Evolutionary conservation across 768 basidiomycete genomes (phyloP).

Genomic region (Lentinus brumalis): DNA sequence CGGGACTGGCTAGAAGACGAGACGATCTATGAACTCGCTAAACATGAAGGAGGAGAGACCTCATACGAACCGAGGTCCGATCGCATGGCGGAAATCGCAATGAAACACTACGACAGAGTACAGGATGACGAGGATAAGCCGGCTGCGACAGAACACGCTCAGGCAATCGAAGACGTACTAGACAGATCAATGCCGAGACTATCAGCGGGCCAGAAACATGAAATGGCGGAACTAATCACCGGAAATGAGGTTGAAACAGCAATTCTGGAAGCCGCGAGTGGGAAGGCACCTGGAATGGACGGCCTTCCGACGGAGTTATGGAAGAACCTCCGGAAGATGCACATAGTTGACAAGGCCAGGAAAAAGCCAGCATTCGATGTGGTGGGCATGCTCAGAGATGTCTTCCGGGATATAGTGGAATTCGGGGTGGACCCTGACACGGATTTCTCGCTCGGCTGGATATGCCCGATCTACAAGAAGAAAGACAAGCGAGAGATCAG

Average conservation of each 20-base stretch:
- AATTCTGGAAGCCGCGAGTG: background rate
- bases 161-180: background rate
- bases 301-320: background rate
- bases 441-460: slow-evolving; percentile 33
- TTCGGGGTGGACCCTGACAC: background rate
- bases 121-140: background rate
- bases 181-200: background rate
- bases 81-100: background rate
- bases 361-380: background rate
- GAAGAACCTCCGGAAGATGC: background rate
- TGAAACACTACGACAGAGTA: background rate
- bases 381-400: background rate
- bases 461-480: slow-evolving; percentile 47
- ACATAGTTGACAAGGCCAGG: background rate
- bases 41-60: rapidly evolving
- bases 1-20: background rate
- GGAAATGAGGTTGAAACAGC: background rate
- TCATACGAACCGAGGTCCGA: background rate
- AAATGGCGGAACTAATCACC: background rate
- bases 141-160: background rate
- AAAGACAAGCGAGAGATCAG: slow-evolving; percentile 16
- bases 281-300: background rate
- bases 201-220: background rate
- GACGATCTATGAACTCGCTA: background rate
- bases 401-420: slow-evolving; percentile 2